phyloP scores from a whole-genome alignment of 257 asterid genomes.

The Rhazya stricta region DNA sequence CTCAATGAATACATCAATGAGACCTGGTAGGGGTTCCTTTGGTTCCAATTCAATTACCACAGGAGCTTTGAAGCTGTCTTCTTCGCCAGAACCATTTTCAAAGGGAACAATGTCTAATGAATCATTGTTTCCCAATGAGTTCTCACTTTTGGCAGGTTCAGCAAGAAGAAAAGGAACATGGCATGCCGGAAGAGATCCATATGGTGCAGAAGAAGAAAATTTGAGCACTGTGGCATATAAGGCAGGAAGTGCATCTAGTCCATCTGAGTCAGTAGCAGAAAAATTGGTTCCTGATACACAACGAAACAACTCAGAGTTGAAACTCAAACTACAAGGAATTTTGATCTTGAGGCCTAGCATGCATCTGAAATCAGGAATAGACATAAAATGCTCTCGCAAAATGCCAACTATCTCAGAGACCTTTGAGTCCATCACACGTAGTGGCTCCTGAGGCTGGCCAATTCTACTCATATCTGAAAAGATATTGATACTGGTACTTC shows the following conservation, averaged over 20 bases:
- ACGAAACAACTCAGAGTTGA: slow-evolving; percentile 57
- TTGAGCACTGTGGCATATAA: slow-evolving; percentile 70
- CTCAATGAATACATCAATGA: slow-evolving; percentile 65
- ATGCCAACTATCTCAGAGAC: slow-evolving; percentile 57
- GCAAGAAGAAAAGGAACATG: slow-evolving; percentile 78
- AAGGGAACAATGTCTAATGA: slow-evolving; percentile 66
- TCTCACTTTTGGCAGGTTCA: slow-evolving; percentile 39
- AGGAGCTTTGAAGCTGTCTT: slow-evolving; percentile 47
- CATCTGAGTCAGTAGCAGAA: slow-evolving; percentile 30
- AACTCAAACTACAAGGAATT: slow-evolving; percentile 62
- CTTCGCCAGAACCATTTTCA: slow-evolving; percentile 48
- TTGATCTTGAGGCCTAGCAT: slow-evolving; percentile 73
- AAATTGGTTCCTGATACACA: slow-evolving; percentile 33
- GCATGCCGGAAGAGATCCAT: slow-evolving; percentile 62
- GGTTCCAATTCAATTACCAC: slow-evolving; percentile 86
- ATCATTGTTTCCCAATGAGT: slow-evolving; percentile 37
- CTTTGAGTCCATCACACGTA: slow-evolving; percentile 88
- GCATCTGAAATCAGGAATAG: slow-evolving; percentile 71
- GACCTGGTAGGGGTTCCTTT: slow-evolving; percentile 81
- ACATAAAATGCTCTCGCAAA: slow-evolving; percentile 72
- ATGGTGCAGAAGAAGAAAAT: slow-evolving; percentile 74
- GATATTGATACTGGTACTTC: slow-evolving; percentile 27
- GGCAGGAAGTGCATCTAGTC: slow-evolving; percentile 68
- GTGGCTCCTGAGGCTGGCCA: slow-evolving; percentile 55
- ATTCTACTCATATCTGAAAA: slow-evolving; percentile 33